Evolutionary conservation across 108 stramenopile species (phyloP), one percentile per base, ranked within the genome.

Genomic region (Cyclotella sp.): DNA sequence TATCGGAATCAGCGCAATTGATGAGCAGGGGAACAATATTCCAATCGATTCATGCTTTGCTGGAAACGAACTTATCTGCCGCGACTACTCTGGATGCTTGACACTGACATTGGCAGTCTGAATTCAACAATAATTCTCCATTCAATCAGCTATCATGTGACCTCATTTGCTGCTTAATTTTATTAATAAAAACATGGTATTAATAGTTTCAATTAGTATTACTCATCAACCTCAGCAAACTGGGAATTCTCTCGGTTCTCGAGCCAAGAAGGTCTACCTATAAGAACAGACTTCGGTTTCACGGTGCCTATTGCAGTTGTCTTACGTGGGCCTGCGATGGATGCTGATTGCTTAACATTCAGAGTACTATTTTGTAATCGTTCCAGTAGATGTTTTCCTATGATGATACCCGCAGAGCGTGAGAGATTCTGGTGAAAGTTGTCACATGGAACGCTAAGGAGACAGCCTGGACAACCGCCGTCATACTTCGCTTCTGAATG

Each of bases 381-480:
- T 46, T 79, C 54, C 14, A 93, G 45, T 68, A 93, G 64, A 67
- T 88, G 78, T 45, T 82, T 87, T 11, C 77, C 91, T 43, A 93
- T 86, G 0, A 54, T 58, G 18, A 91, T 49, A 24, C 77, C 91
- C 46, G 88, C 79, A 12, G 24, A 49, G 3, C 87, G 76, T 14
- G 74, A 86, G 16, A 90, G 57, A 45, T 79, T 68, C 28, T 83
- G 69, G 26, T 95, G 91, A 63, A 95, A 95, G 60, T 91, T 92
- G 46, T 90, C 84, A 39, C 94, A 95, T 16, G 89, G 80, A 16
- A 90, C 81, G 18, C 78, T 75, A 21, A 93, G 94, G 11, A 93
- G 64, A 68, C 92, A 93, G 1, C 85, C 92, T 44, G 94, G 94
- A 64, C 94, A 95, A 0, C 94, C 94, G n/a, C 91, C 91, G 27